Evolutionary conservation across 2,329 filamentous ascomycete species (phyloP), one percentile per base, ranked within the genome.

Genomic region (Cyphellophora europaea): DNA sequence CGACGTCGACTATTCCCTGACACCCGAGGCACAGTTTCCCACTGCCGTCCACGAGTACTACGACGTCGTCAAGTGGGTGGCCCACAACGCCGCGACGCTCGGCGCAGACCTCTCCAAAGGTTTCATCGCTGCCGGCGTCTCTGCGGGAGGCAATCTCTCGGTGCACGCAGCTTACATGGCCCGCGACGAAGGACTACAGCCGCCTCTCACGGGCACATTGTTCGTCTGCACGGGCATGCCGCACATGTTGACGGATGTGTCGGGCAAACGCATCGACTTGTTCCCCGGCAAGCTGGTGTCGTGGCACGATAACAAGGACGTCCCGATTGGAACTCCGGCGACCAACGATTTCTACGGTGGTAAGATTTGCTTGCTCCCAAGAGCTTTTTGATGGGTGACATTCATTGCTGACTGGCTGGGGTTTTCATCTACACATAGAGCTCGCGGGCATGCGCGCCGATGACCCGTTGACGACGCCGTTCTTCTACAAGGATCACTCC

Each of bases 41-140:
- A 38, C 49, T 0, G 42, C 43, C 1, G 46, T 50, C 23, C 47
- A 49, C 21, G 50, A 53, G 17, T 47, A 44, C 8, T 54, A 51
- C 50, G 49, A 51, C 19, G 40, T 47, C 3, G 47, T 56, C 0
- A 55, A 52, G 48, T 55, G 53, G 52, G 52, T 49, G 34, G 33
- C 27, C 2, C 33, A 43, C 25, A 47, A 44, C 19, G 23, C 37
- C 1, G 5, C 15, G 11, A 27, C 16, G 10, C 15, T 40, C 5
- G 35, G 41, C 4, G 41, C 34, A 11, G 41, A 43, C 19, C 30
- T 43, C 10, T 35, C 31, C 11, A 40, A 34, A 17, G 41, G 41
- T 27, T 43, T 43, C 17, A 28, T 43, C 25, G 36, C 35, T 11
- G 37, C 32, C 15, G 41, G 41, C 13, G 32, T 30, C 10, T 37